A percentile compares a stretch with the other conserved stretches of the same genome.
These are phyloP conservation scores for Botrytis sinoallii DNA, from an alignment of 2,329 filamentous ascomycete genomes.

Conservation along the genomic window DNA sequence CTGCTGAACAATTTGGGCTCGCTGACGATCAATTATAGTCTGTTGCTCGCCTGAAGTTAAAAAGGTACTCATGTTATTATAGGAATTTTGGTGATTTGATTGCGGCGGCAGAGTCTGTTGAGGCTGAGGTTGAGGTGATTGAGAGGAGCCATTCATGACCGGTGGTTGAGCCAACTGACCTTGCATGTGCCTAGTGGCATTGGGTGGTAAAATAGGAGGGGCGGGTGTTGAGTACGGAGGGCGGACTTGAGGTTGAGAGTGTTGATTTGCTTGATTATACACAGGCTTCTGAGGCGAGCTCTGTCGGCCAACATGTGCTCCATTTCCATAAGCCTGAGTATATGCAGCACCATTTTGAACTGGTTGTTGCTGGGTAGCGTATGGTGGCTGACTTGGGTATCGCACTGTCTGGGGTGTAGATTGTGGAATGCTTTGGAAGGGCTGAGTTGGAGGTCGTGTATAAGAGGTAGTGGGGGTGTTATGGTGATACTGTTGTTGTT, in stretches of 20 bases:
- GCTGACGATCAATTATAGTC: constrained; percentile 39
- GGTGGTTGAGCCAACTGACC: constrained; percentile 25
- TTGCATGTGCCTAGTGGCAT: constrained; percentile 28
- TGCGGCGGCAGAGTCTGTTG: constrained; percentile 8
- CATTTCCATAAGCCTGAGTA: constrained; percentile 28
- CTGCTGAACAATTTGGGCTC: constrained; percentile 39
- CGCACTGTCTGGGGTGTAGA: constrained; percentile 27
- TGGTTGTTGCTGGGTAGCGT: constrained; percentile 30
- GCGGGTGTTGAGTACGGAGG: constrained; percentile 30
- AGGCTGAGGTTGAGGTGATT: constrained; percentile 26
- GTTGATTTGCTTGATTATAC: constrained; percentile 32
- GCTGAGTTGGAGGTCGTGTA: constrained; percentile 29
- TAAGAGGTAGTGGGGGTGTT: constrained; percentile 29
- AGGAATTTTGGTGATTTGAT: constrained; percentile 18
- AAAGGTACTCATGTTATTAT: constrained; percentile 30
- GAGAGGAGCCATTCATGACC: constrained; percentile 31
- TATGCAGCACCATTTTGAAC: constrained; percentile 34
- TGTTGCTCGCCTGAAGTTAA: constrained; percentile 39
- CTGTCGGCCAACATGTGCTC: constrained; percentile 30
- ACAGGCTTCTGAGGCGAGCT: constrained; percentile 35
- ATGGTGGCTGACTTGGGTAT: constrained; percentile 32
- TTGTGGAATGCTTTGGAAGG: constrained; percentile 31
- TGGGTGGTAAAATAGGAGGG: constrained; percentile 27
- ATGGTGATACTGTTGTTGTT: constrained; percentile 31
- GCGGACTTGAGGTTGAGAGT: constrained; percentile 27